Evolutionary conservation across 805 yeast species (phyloP), one percentile per base, ranked within the genome.

Genomic region (Pichia eremophila): DNA sequence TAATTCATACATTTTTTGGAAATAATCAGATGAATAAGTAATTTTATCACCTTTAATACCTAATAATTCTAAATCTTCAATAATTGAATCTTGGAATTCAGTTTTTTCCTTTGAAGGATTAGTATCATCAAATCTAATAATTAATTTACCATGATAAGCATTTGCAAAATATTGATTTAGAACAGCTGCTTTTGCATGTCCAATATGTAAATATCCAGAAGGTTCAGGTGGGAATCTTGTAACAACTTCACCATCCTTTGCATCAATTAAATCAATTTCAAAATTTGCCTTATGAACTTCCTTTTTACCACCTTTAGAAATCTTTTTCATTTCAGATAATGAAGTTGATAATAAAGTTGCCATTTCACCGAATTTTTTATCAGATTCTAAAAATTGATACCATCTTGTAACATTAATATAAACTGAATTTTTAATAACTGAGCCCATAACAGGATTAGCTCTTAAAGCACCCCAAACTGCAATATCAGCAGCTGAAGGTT

Each of bases 221-320:
- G 99, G 99, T 73, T 93, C 99, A 55, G 99, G 99, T 45, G 96
- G 99, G 81, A 93, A 93, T 72, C 99, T 85, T 46, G 99, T 95
- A 46, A 95, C 98, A 49, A 93, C 99, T 69, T 90, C 73, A 55
- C 99, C 99, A 49, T 84, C 81, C 60, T 77, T 81, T 50, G 99
- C 99, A 64, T 81, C 95, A 50, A 85, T 85, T 56, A 93, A 78
- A 60, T 87, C 93, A 61, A 93, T 93, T 65, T 90, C 97, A 57
- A 85, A 93, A 67, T 85, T 90, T 53, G 99, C 98, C 72, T 88
- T 87, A 75, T 88, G 95, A 46, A 81, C 73, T 68, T 87, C 93
- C 70, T 88, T 89, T 71, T 83, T 83, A 58, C 82, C 85, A 47
- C 75, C 75, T 64, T 83, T 81, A 52, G 85, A 74, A 43, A 75